Conservation (phyloP, 2,329 filamentous ascomycete genomes). For the Alternaria novae-zelandiae region DNA sequence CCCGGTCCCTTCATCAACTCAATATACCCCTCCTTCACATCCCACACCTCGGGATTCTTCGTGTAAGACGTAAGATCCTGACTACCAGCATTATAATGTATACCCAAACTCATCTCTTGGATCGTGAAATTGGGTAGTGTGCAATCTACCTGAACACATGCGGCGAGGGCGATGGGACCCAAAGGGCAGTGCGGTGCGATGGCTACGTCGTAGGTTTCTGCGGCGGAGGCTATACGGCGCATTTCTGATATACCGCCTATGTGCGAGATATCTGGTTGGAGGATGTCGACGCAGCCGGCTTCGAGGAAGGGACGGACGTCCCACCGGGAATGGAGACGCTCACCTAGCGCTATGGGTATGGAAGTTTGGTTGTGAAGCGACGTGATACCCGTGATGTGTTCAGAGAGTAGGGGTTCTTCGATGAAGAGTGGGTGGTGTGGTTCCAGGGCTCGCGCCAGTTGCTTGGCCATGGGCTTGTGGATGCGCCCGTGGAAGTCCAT, state of each 20-base stretch:
- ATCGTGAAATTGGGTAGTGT: constrained; percentile 69
- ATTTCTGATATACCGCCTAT: constrained; percentile 76
- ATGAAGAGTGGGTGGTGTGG: constrained; percentile 76
- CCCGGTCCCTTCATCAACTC: constrained; percentile 65
- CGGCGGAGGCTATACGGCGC: constrained; percentile 71
- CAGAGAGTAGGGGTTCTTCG: constrained; percentile 74
- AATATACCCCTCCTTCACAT: constrained; percentile 71
- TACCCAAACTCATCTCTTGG: constrained; percentile 79
- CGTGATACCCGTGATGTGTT: constrained; percentile 71
- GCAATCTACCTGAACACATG: constrained; percentile 71
- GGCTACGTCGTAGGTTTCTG: constrained; percentile 75
- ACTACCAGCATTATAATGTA: constrained; percentile 71
- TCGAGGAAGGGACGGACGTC: constrained; percentile 76
- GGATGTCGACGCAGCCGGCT: constrained; percentile 69
- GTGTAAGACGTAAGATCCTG: constrained; percentile 64
- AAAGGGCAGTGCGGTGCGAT: constrained; percentile 77
- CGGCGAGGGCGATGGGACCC: constrained; percentile 75
- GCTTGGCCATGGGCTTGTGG: constrained; percentile 82
- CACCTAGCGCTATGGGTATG: constrained; percentile 73
- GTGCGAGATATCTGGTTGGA: constrained; percentile 76
- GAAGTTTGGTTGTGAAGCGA: constrained; percentile 63
- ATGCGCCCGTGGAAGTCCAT: constrained; percentile 80
- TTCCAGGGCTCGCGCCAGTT: constrained; percentile 71
- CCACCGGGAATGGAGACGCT: constrained; percentile 75
- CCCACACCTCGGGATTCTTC: constrained; percentile 68